Evolutionary conservation across 305 asterid genomes (phyloP).

Genomic region (Solanum hybrid): DNA sequence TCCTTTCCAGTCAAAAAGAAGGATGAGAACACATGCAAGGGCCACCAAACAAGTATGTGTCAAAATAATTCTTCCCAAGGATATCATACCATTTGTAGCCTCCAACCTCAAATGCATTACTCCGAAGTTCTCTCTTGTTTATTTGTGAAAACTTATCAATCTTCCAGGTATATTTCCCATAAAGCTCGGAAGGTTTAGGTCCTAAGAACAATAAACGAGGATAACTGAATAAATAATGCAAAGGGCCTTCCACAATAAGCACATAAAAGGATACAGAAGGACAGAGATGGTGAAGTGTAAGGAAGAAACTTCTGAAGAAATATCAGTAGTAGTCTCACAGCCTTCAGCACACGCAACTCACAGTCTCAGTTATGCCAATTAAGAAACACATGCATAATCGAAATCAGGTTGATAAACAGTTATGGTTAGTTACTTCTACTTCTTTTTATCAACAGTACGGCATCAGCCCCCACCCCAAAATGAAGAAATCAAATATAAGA

Average conservation of each 20-base stretch:
- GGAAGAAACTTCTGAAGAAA: not conserved
- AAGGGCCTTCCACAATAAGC: not conserved
- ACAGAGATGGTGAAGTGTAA: not conserved
- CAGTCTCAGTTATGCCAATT: not conserved
- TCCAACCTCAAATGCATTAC: conserved; percentile 87
- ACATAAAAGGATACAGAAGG: not conserved
- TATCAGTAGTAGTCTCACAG: not conserved
- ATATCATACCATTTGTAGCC: conserved; percentile 83
- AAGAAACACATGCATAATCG: not conserved
- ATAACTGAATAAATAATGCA: not conserved
- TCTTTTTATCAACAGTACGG: not conserved
- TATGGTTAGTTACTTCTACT: not conserved
- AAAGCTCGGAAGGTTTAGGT: conserved; percentile 70
- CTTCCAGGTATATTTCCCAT: conserved; percentile 90
- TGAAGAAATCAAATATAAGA: not conserved
- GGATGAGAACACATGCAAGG: not conserved
- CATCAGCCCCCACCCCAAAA: not conserved
- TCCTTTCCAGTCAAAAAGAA: not conserved
- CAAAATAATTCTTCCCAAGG: not conserved
- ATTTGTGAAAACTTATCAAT: conserved; percentile 79
- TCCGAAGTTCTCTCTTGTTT: conserved; percentile 86
- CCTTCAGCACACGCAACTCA: not conserved
- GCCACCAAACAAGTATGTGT: not conserved
- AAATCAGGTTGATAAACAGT: not conserved
- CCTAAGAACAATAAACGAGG: conserved; percentile 38